Conservation (phyloP, 225 moss, liverwort and hornwort species). For the Polytrichum commune region DNA sequence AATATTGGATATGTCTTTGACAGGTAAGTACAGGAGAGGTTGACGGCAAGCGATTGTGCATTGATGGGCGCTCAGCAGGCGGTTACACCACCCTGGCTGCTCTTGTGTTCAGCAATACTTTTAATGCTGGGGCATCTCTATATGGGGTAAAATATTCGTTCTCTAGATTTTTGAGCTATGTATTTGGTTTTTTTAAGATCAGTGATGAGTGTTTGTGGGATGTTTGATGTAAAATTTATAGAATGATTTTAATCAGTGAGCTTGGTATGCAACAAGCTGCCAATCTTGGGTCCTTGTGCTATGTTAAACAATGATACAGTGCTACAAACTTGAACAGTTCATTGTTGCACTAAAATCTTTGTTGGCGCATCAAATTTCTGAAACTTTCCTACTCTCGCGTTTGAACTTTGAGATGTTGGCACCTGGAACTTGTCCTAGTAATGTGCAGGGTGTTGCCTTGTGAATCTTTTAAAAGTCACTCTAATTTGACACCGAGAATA, state of each 20-base stretch:
- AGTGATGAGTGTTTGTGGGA: background rate
- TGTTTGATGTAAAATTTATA: background rate
- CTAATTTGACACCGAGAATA: too few species aligned
- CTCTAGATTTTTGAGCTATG: background rate
- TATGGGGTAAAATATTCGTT: constrained; percentile 51
- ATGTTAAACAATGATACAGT: too few species aligned
- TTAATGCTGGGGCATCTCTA: constrained; percentile 70
- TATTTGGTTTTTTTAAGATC: background rate
- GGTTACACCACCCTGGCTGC: constrained; percentile 90
- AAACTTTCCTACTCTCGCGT: too few species aligned
- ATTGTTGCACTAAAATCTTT: too few species aligned
- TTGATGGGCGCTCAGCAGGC: constrained; percentile 75
- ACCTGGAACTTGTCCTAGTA: too few species aligned
- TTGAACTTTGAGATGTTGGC: too few species aligned
- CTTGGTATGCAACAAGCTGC: too few species aligned
- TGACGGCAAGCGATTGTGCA: constrained; percentile 79
- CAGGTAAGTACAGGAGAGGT: constrained; percentile 64
- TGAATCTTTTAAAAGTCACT: too few species aligned
- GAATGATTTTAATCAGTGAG: background rate
- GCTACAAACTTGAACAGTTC: too few species aligned
- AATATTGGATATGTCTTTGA: background rate
- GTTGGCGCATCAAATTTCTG: too few species aligned
- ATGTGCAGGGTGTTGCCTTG: too few species aligned
- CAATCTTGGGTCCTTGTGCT: too few species aligned
- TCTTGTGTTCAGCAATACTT: constrained; percentile 70